These are phyloP conservation scores for Plasmodium chabaudi DNA, from an alignment of 169 alveolate genomes.

Conservation along the genomic window DNA sequence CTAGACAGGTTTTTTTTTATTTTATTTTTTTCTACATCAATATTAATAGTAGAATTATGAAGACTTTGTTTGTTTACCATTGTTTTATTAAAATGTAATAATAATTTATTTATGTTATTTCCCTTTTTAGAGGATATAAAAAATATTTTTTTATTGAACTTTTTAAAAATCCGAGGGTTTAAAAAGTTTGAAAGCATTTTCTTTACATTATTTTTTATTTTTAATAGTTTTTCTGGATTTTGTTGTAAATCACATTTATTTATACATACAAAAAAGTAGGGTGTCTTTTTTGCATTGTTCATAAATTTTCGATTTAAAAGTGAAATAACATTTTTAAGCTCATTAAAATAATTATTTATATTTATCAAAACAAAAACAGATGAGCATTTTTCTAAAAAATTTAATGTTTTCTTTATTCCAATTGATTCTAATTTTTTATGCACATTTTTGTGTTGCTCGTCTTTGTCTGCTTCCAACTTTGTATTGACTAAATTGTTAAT, in stretches of 20 bases:
- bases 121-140: conserved; percentile 59
- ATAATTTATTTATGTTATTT: conserved; percentile 10
- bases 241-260: conserved; percentile 27
- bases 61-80: background rate
- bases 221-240: background rate
- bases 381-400: background rate
- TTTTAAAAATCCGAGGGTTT: background rate
- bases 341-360: conserved; percentile 19
- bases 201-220: conserved; percentile 7
- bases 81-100: conserved; percentile 5
- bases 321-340: conserved; percentile 3
- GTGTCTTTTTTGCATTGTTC: background rate
- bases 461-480: background rate
- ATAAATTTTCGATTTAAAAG: conserved; percentile 3
- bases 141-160: conserved; percentile 3
- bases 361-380: conserved; percentile 21
- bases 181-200: background rate
- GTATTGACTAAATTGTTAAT: background rate
- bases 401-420: conserved; percentile 29
- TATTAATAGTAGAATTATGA: background rate
- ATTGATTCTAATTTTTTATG: conserved; percentile 43
- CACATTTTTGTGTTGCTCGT: background rate
- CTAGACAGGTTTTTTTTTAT: background rate
- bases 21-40: background rate
- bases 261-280: conserved; percentile 26